Evolutionary conservation across 371 early-diverging fungal genomes (phyloP).

Genomic region (Mortierella polycephala): DNA sequence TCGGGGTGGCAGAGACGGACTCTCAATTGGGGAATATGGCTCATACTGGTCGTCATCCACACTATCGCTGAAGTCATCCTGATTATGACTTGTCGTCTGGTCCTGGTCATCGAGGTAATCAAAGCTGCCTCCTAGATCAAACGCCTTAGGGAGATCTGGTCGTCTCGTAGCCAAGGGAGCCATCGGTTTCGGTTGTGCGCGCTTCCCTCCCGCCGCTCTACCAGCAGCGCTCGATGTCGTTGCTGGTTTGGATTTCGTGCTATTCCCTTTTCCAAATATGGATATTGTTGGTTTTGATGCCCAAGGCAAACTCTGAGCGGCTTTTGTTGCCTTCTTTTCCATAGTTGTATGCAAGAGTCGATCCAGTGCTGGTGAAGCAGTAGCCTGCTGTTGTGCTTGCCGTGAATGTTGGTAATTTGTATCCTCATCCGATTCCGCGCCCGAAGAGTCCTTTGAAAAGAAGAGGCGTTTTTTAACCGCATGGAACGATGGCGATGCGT

Average conservation of each 20-base stretch:
- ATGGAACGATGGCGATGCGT: slow-evolving; percentile 40
- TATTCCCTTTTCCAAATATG: not conserved
- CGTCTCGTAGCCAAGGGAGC: not conserved
- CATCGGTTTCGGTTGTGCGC: no score
- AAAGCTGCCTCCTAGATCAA: slow-evolving; percentile 26
- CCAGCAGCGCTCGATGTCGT: not conserved
- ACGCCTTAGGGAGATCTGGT: slow-evolving; percentile 24
- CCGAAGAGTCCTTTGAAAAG: slow-evolving; percentile 29
- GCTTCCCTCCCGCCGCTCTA: no score
- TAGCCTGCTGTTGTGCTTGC: slow-evolving; percentile 1
- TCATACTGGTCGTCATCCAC: not conserved
- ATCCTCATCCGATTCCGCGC: slow-evolving; percentile 9
- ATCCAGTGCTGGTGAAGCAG: slow-evolving; percentile 32
- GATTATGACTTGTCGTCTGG: not conserved
- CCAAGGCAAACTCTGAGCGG: not conserved
- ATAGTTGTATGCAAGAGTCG: slow-evolving; percentile 12
- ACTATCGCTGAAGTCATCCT: not conserved
- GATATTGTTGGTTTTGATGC: not conserved
- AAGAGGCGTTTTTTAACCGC: slow-evolving; percentile 33
- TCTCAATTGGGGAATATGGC: not conserved
- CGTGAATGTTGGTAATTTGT: not conserved
- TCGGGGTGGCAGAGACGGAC: not conserved
- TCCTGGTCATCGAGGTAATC: not conserved
- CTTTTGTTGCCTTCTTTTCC: slow-evolving; percentile 17
- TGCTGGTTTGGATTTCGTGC: not conserved